These are phyloP conservation scores for Ophiostoma ips DNA, from an alignment of 2,329 filamentous ascomycete genomes.

Conservation along the genomic window DNA sequence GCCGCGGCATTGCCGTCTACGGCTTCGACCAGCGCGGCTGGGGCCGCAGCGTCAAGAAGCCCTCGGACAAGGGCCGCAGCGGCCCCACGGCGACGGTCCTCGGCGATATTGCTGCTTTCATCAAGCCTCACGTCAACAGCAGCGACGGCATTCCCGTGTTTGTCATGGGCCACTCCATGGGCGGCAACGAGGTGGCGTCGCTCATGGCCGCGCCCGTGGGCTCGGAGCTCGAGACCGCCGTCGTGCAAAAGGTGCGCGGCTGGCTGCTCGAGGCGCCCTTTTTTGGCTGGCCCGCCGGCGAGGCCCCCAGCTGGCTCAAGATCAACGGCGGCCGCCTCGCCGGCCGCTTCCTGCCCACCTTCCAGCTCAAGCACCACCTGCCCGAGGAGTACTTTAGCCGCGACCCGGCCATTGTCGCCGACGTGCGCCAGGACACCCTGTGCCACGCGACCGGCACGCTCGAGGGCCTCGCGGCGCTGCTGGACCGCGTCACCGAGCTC, in stretches of 20 bases:
- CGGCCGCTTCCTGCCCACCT: conserved; percentile 50
- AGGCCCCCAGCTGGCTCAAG: conserved; percentile 48
- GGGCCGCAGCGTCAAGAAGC: conserved; percentile 55
- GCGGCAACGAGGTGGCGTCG: conserved; percentile 62
- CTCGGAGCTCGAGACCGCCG: conserved; percentile 28
- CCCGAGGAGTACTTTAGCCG: conserved; percentile 51
- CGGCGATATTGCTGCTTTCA: conserved; percentile 64
- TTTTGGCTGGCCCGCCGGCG: conserved; percentile 53
- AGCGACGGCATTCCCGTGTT: conserved; percentile 47
- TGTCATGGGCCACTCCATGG: conserved; percentile 85
- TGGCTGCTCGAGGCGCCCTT: conserved; percentile 70
- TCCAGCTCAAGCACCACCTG: conserved; percentile 53
- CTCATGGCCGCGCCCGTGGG: conserved; percentile 33
- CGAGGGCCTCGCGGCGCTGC: conserved; percentile 62
- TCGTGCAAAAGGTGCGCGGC: conserved; percentile 51
- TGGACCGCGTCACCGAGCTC: conserved; percentile 57
- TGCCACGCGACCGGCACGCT: conserved; percentile 72
- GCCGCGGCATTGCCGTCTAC: conserved; percentile 59
- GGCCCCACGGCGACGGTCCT: conserved; percentile 62
- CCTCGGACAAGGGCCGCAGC: conserved; percentile 53
- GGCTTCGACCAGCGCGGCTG: conserved; percentile 81
- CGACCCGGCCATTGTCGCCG: conserved; percentile 48
- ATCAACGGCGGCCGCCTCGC: conserved; percentile 54
- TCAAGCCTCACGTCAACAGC: conserved; percentile 38
- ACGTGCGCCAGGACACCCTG: conserved; percentile 51